phyloP scores from a whole-genome alignment of 2,329 filamentous ascomycete species.

The Fusarium mundagurra region DNA sequence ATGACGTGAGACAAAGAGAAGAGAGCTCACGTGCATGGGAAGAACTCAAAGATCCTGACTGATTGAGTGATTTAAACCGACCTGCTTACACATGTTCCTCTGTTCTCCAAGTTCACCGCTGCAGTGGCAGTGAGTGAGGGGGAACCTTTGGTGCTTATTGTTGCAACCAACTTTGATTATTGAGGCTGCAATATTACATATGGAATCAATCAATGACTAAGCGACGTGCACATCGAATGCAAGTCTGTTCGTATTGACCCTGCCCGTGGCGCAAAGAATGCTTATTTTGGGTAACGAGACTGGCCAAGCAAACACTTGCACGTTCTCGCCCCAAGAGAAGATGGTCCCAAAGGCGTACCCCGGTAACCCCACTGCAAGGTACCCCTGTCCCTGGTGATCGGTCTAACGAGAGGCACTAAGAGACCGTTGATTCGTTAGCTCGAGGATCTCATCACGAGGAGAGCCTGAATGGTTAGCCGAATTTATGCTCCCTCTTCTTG shows the following conservation, averaged over 20 bases:
- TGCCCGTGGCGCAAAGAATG: slow-evolving; percentile 18
- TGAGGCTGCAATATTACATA: slow-evolving; percentile 5
- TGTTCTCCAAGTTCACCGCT: neutral
- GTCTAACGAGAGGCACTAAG: slow-evolving; percentile 1
- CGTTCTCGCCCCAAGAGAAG: slow-evolving; percentile 11
- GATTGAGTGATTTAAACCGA: slow-evolving; percentile 10
- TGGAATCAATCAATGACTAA: neutral
- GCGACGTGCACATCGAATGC: slow-evolving; percentile 16
- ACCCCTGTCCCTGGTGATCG: slow-evolving; percentile 10
- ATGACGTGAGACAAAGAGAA: slow-evolving; percentile 17
- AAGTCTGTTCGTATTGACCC: slow-evolving; percentile 27
- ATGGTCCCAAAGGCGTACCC: neutral
- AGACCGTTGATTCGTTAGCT: slow-evolving; percentile 13
- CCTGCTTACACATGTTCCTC: neutral
- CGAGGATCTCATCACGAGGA: slow-evolving; percentile 5
- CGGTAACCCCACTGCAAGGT: neutral
- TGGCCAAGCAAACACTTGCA: slow-evolving; percentile 19
- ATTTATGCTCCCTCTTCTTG: neutral
- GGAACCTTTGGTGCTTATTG: slow-evolving; percentile 5
- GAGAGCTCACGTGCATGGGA: neutral
- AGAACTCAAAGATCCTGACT: neutral
- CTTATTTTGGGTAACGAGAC: slow-evolving; percentile 26
- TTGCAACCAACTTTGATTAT: neutral
- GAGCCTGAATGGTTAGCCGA: neutral
- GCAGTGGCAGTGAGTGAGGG: neutral